phyloP scores from a whole-genome alignment of 257 asterid genomes.

The Paraleonurus japonicus region DNA sequence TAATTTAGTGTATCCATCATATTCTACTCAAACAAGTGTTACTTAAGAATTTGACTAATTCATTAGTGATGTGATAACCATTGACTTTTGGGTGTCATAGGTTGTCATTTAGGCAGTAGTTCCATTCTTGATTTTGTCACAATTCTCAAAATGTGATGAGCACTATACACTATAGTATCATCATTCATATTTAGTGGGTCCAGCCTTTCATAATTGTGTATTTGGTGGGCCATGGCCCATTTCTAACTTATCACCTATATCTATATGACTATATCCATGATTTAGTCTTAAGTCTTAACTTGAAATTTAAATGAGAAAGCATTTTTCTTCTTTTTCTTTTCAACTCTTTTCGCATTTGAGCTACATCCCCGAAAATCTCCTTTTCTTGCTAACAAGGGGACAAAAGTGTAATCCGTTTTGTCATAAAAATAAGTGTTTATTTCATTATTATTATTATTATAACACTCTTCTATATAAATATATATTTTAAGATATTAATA shows the following conservation, averaged over 20 bases:
- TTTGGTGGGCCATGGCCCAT: slow-evolving; percentile 13
- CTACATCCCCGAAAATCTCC: neutral
- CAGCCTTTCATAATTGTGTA: neutral
- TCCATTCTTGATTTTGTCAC: neutral
- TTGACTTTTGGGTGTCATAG: slow-evolving; percentile 6
- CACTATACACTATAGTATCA: neutral
- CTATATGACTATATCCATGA: no score
- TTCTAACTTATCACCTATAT: neutral
- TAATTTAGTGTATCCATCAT: no score
- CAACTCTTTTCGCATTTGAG: neutral
- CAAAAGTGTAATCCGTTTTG: neutral
- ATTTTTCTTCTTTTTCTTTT: neutral
- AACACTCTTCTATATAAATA: no score
- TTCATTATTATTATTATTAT: no score
- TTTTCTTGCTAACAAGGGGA: neutral
- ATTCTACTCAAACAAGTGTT: no score
- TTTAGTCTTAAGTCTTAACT: no score
- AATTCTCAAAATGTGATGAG: neutral
- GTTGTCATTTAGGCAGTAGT: neutral
- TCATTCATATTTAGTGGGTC: slow-evolving; percentile 13
- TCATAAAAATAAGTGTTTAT: no score
- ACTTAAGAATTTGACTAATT: no score
- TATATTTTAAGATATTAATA: no score
- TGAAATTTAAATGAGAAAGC: neutral
- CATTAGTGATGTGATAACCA: slow-evolving; percentile 14